Percentiles rank a stretch among this genome's conserved stretches.
Conservation (phyloP, 768 basidiomycete species). For the Amanita pallidorosea region DNA sequence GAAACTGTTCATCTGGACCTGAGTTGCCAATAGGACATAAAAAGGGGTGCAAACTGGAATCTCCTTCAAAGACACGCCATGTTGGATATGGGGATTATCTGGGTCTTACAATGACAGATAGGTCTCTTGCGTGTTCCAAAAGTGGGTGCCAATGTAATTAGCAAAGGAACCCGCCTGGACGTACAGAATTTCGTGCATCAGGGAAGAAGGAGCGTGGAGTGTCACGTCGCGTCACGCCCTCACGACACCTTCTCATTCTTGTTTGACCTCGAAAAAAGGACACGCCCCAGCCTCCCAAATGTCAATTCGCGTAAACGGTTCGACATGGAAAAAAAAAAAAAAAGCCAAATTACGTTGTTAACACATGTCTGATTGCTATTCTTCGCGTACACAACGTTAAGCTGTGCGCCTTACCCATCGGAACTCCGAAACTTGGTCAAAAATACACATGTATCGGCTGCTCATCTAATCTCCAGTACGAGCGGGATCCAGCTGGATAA, state of each 20-base stretch:
- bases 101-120: conserved; percentile 45
- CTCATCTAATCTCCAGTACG: background rate
- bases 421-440: background rate
- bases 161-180: conserved; percentile 61
- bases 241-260: background rate
- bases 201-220: background rate
- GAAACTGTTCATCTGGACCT: conserved; percentile 2
- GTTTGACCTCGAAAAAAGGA: background rate
- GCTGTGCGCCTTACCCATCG: background rate
- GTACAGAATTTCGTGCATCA: conserved; percentile 72
- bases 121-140: conserved; percentile 73
- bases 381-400: background rate
- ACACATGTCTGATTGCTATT: background rate
- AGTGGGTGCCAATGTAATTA: conserved; percentile 66
- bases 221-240: background rate
- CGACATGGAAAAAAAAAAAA: background rate
- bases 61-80: conserved; percentile 60
- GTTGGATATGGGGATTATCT: conserved; percentile 32
- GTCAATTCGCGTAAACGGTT: background rate
- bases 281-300: background rate
- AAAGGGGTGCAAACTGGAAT: conserved; percentile 18
- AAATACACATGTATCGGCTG: background rate
- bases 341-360: background rate
- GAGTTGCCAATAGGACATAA: background rate
- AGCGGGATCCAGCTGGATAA: background rate